Evolutionary conservation across 2,329 filamentous ascomycete species (phyloP).

Genomic region (Xylaria sp.): DNA sequence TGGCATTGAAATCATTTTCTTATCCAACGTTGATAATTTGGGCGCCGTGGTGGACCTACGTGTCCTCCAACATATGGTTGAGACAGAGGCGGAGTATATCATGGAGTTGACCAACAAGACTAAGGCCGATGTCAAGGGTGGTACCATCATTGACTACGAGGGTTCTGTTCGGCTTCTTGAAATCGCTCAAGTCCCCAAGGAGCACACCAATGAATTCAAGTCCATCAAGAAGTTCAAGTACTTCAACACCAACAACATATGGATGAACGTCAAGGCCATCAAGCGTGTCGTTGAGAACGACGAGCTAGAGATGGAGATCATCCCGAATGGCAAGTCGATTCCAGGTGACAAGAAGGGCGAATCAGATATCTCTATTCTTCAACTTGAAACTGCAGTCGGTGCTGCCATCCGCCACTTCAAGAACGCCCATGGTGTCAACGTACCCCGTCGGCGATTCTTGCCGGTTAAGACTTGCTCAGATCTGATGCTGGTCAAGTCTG

Average conservation of each 20-base stretch:
- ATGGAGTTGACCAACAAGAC: conserved; percentile 99
- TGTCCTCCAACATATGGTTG: conserved; percentile 99
- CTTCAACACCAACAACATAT: conserved; percentile 99
- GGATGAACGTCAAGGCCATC: conserved; percentile 96
- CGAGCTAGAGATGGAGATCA: conserved; percentile 99
- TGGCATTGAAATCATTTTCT: conserved; percentile 96
- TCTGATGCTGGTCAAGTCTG: conserved; percentile 99
- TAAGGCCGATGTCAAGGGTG: conserved; percentile 99
- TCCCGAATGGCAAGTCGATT: conserved; percentile 98
- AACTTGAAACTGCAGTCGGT: conserved; percentile 98
- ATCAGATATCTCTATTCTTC: conserved; percentile 94
- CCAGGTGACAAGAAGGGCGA: conserved; percentile 99
- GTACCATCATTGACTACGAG: conserved; percentile 99
- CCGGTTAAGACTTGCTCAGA: conserved; percentile 99
- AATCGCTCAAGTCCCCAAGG: conserved; percentile 98
- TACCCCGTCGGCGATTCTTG: conserved; percentile 95
- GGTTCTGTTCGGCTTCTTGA: conserved; percentile 95
- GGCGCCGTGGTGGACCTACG: conserved; percentile 96
- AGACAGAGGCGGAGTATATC: conserved; percentile 96
- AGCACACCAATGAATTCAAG: conserved; percentile 99
- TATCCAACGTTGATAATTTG: conserved; percentile 99
- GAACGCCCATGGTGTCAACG: conserved; percentile 98
- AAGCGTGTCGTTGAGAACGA: conserved; percentile 99
- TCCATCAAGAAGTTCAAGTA: conserved; percentile 99
- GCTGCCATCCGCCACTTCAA: conserved; percentile 98